Percentiles rank a stretch among this genome's conserved stretches.
Conservation (phyloP, 1,284 basidiomycete species). For the Puccinia polysora region DNA sequence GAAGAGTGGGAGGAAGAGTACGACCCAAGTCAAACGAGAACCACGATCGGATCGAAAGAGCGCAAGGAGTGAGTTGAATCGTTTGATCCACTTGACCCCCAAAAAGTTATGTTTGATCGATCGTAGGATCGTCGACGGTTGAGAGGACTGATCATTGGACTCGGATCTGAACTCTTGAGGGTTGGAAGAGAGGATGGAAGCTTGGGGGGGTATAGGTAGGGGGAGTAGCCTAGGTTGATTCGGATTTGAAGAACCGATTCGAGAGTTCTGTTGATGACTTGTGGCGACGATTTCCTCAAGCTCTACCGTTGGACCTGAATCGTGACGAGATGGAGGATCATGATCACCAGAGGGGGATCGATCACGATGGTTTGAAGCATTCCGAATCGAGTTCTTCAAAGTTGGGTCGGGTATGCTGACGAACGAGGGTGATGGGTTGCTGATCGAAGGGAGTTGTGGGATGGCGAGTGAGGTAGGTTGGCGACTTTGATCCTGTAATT, state of each 20-base stretch:
- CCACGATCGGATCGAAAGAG: constrained; percentile 18
- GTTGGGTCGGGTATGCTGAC: not conserved
- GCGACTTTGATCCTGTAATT: constrained; percentile 4
- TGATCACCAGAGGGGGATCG: constrained; percentile 5
- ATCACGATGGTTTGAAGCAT: not conserved
- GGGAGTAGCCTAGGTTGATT: constrained; percentile 15
- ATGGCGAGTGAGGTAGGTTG: not conserved
- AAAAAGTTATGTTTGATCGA: constrained; percentile 16
- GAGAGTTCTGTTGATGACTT: constrained; percentile 16
- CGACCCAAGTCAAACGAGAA: constrained; percentile 14
- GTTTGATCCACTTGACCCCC: not conserved
- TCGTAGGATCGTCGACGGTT: not conserved
- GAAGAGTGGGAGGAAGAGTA: not conserved
- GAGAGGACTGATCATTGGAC: not conserved
- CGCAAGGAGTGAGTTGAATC: not conserved
- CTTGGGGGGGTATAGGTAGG: constrained; percentile 18
- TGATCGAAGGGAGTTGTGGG: not conserved
- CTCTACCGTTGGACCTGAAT: constrained; percentile 32
- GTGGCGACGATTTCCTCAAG: constrained; percentile 30
- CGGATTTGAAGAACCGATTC: not conserved
- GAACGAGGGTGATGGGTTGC: not conserved
- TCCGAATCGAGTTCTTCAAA: not conserved
- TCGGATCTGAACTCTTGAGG: constrained; percentile 11
- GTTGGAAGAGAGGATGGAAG: not conserved
- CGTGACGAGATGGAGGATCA: not conserved